Conservation (phyloP, 1,284 basidiomycete species). For the Moesziomyces sp. region DNA sequence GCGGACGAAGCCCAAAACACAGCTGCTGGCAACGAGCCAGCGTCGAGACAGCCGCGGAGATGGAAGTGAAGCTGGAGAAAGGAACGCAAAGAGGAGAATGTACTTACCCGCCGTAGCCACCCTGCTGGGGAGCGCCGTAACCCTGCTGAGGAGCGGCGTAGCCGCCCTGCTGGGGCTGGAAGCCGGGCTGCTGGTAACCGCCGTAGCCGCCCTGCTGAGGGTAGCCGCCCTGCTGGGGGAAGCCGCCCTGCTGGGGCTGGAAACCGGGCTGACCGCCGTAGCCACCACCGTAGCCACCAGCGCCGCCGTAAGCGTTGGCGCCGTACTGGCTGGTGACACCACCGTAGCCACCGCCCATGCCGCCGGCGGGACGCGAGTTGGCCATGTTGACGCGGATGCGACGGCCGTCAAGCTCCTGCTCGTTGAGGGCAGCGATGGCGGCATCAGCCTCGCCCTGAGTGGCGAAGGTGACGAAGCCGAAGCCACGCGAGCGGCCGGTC, state of each 20-base stretch:
- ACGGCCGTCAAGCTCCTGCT: constrained; percentile 92
- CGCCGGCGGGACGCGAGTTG: constrained; percentile 77
- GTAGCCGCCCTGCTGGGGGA: constrained; percentile 38
- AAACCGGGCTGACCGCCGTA: constrained; percentile 52
- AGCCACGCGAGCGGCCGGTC: constrained; percentile 88
- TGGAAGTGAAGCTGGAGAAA: not conserved
- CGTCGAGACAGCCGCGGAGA: not conserved
- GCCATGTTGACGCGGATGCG: constrained; percentile 91
- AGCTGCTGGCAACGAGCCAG: constrained; percentile 1
- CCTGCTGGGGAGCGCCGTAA: constrained; percentile 53
- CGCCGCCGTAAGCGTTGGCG: constrained; percentile 57
- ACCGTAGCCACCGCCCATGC: constrained; percentile 62
- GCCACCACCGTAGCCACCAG: constrained; percentile 51
- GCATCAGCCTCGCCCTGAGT: constrained; percentile 77
- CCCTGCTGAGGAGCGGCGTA: constrained; percentile 55
- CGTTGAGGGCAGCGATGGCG: constrained; percentile 84
- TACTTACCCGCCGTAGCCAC: constrained; percentile 51
- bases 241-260: constrained; percentile 34
- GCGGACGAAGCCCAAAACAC: constrained; percentile 5
- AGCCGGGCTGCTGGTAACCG: constrained; percentile 58
- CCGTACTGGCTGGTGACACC: constrained; percentile 65
- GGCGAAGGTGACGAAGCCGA: constrained; percentile 81
- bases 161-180: constrained; percentile 52
- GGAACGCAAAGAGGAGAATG: constrained; percentile 3
- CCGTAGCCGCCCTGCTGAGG: constrained; percentile 55